phyloP scores from a whole-genome alignment of 345 rosid genomes.

The Brassica rapa region DNA sequence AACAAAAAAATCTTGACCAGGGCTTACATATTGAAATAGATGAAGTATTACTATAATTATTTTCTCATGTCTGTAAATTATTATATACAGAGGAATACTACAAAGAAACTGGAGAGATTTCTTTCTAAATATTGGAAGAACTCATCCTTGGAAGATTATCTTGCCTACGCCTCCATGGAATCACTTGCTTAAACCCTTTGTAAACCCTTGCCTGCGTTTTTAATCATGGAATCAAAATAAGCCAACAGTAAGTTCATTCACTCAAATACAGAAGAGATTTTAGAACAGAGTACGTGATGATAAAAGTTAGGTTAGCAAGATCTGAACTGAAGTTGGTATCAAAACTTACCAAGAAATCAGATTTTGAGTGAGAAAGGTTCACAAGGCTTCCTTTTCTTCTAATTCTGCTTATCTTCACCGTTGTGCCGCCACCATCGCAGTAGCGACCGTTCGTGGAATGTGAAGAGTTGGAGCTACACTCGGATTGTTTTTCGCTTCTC shows the following conservation, averaged over 20 bases:
- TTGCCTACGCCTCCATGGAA: constrained; percentile 63
- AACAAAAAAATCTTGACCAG: no score
- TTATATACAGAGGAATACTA: neutral
- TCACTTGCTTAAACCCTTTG: constrained; percentile 61
- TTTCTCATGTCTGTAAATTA: neutral
- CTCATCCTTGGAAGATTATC: constrained; percentile 27
- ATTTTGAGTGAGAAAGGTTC: constrained; percentile 42
- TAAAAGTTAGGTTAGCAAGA: neutral
- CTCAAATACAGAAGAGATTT: neutral
- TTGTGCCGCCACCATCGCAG: constrained; percentile 18
- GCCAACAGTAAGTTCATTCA: neutral
- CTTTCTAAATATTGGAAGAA: constrained; percentile 25
- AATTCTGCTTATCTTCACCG: constrained; percentile 58
- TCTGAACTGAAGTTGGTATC: neutral
- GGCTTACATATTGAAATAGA: no score
- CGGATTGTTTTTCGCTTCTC: constrained; percentile 37
- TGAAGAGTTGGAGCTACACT: constrained; percentile 30
- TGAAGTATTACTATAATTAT: neutral
- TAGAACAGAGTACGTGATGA: neutral
- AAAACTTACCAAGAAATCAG: constrained; percentile 53
- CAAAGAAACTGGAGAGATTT: neutral
- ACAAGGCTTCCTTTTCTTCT: constrained; percentile 54
- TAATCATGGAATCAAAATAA: neutral
- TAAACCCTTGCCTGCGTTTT: constrained; percentile 57
- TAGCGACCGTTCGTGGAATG: constrained; percentile 9